These are phyloP conservation scores for Zarea fungicola DNA, from an alignment of 2,329 filamentous ascomycete species.

Conservation along the genomic window DNA sequence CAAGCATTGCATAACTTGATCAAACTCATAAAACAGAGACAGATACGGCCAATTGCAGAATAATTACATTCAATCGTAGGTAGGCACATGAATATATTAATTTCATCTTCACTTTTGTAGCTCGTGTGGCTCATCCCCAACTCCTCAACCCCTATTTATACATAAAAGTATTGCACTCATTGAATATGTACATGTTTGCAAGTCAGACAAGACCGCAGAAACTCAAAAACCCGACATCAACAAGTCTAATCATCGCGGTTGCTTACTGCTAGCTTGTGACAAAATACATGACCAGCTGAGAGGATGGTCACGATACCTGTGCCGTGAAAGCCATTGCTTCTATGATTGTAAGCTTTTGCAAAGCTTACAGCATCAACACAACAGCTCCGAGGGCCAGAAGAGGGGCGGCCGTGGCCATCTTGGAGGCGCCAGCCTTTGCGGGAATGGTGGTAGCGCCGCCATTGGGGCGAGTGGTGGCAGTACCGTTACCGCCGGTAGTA, in stretches of 20 bases:
- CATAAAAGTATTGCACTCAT: neutral
- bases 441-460: neutral
- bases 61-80: too few species aligned
- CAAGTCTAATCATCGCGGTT: too few species aligned
- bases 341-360: too few species aligned
- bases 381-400: conserved; percentile 7
- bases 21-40: too few species aligned
- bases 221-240: too few species aligned
- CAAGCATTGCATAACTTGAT: neutral
- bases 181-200: conserved; percentile 6
- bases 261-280: too few species aligned
- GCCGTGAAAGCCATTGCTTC: too few species aligned
- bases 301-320: too few species aligned
- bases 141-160: conserved; percentile 5
- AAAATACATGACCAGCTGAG: too few species aligned
- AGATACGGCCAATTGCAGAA: too few species aligned
- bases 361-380: conserved; percentile 8
- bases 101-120: conserved; percentile 1
- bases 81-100: neutral
- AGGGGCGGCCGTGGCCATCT: conserved; percentile 2
- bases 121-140: neutral
- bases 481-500: neutral
- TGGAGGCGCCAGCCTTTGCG: neutral
- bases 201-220: too few species aligned
- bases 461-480: neutral